Percentiles rank a stretch among this genome's conserved stretches.
Evolutionary conservation across 1,284 basidiomycete genomes (phyloP).

Genomic region (Golubevia sp.): DNA sequence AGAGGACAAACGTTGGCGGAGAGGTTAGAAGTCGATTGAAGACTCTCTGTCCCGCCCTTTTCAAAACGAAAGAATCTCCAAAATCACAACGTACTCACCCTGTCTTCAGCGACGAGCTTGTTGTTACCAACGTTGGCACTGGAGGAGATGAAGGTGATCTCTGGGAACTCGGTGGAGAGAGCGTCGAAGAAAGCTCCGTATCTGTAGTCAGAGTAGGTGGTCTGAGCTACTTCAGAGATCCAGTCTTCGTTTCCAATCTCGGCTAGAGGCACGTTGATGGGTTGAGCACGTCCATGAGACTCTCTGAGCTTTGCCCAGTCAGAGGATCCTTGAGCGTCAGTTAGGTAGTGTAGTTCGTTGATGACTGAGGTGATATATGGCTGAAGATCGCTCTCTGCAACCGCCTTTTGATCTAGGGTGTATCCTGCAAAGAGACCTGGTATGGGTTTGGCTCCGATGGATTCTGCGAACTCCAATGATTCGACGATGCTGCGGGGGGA

Average conservation of each 20-base stretch:
- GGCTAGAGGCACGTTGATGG: constrained; percentile 20
- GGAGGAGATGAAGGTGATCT: constrained; percentile 21
- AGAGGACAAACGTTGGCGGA: constrained; percentile 12
- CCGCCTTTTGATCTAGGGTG: constrained; percentile 21
- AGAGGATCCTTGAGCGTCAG: constrained; percentile 14
- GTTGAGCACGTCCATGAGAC: constrained; percentile 16
- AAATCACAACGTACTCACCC: neutral
- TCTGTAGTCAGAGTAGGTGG: constrained; percentile 26
- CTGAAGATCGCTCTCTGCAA: constrained; percentile 19
- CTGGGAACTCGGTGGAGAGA: constrained; percentile 23
- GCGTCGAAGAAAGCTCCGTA: constrained; percentile 24
- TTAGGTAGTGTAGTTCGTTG: constrained; percentile 28
- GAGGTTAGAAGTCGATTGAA: neutral
- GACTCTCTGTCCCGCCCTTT: neutral
- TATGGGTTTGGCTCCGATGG: constrained; percentile 27
- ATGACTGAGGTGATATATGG: constrained; percentile 27
- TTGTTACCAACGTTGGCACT: neutral
- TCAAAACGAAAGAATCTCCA: neutral
- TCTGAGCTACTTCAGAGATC: constrained; percentile 12
- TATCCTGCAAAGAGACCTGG: constrained; percentile 37
- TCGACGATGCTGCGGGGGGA: constrained; percentile 25
- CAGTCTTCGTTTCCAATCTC: constrained; percentile 43
- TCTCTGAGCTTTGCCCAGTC: constrained; percentile 21
- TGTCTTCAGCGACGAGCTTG: neutral
- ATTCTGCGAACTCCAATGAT: constrained; percentile 26